Base-by-base conservation (phyloP, 805 yeast species). In the Tetrapisispora pingtungensis region DNA sequence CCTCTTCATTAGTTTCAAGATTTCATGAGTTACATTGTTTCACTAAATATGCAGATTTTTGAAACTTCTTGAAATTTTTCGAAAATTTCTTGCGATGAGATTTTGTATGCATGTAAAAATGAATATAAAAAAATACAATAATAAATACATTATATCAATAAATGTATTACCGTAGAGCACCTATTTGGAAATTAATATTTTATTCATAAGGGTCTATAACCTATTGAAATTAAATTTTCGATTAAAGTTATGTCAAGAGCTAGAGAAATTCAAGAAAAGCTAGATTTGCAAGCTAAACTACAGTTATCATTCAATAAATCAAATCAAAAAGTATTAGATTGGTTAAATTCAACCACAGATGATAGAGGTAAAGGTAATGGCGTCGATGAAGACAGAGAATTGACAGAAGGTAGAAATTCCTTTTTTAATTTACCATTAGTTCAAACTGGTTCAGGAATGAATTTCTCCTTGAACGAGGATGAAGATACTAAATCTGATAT, bases 351-450 rank as follows among this genome's bases (percentile, higher is more conserved):
- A 1, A 45, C 15, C 13, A 19, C 34, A 6, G 40, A 44, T 30
- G 45, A 37, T 3, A 46, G 36, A 4, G 39, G 37, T 7, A 14
- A 27, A 2, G 35, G 26, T 17, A 44, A 41, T 6, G 18, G 26
- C 3, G 46, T 45, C 2, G 6, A 30, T 18, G 34, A 43, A 13
- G 32, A 24, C 8, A 36, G 40, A 17, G 54, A 50, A n/a, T 38
- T 53, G 24, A 47, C 45, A 28, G 49, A 48, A 31, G 53, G 59
- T 34, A 57, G 55, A 43, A 39, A 47, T 10, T 51, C 50, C 10
- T 64, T 64, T 41, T 54, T 59, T 36, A 41, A 57, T 13, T 46
- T 64, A 10, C 68, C 67, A 6, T 65, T 64, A 2, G 50, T 64
- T 17, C 59, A 60, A 31, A 46, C 55, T 14, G 67, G 68, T 0